A percentile compares a stretch with the other conserved stretches of the same genome.
These are phyloP conservation scores for Striga asiatica DNA, from an alignment of 257 asterid genomes.

Conservation along the genomic window DNA sequence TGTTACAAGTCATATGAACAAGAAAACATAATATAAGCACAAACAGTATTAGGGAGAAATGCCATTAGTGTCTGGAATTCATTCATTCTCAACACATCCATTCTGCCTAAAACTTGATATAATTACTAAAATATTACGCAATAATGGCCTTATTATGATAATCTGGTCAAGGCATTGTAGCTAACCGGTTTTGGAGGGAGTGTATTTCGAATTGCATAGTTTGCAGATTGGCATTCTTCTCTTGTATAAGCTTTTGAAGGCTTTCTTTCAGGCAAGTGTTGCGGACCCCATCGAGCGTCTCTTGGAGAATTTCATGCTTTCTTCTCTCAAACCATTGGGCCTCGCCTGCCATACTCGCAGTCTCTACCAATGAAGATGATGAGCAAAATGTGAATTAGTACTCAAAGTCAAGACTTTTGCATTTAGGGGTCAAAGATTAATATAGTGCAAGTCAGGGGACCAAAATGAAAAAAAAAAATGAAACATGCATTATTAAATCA, in stretches of 20 bases:
- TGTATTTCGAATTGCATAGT: constrained; percentile 21
- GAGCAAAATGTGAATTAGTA: background rate
- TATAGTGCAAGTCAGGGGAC: background rate
- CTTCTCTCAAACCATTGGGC: constrained; percentile 14
- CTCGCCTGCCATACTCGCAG: constrained; percentile 3
- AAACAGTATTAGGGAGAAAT: too few species aligned
- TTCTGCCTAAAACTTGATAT: too few species aligned
- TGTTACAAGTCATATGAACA: too few species aligned
- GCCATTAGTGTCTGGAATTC: too few species aligned
- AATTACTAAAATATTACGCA: too few species aligned
- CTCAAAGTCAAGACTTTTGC: background rate
- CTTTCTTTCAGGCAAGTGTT: constrained; percentile 22
- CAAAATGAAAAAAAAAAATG: background rate
- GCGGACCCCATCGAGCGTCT: constrained; percentile 22
- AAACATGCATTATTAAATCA: background rate
- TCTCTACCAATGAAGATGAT: constrained; percentile 11
- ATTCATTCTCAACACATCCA: too few species aligned
- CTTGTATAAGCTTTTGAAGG: constrained; percentile 19
- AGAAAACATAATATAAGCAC: too few species aligned
- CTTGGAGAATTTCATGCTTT: constrained; percentile 21
- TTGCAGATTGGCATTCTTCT: constrained; percentile 20
- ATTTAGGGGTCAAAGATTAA: background rate
- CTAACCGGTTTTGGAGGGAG: constrained; percentile 22
- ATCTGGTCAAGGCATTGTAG: constrained; percentile 18
- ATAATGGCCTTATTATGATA: too few species aligned